Conservation (phyloP, 2,329 filamentous ascomycete species). For the Chaetomiaceae sp. region DNA sequence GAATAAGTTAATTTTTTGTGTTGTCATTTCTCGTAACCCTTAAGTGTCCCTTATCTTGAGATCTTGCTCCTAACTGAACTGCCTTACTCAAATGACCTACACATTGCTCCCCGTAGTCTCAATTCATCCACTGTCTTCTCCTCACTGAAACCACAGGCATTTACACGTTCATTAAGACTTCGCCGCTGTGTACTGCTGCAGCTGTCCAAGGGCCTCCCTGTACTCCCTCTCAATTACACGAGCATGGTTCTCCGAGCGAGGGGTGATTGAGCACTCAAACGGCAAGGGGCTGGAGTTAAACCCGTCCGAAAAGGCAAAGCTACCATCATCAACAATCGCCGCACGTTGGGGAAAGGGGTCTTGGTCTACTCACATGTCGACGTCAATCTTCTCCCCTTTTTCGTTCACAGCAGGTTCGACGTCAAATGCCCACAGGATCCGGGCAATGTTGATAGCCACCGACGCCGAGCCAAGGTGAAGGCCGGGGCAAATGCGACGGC, state of each 20-base stretch:
- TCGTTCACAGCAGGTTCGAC: constrained; percentile 31
- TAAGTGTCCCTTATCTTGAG: no score
- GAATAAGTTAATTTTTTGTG: no score
- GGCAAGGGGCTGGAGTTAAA: constrained; percentile 41
- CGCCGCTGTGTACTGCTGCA: constrained; percentile 18
- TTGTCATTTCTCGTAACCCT: no score
- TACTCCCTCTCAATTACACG: constrained; percentile 34
- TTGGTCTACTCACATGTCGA: constrained; percentile 36
- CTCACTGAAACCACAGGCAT: no score
- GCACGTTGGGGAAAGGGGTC: fast-evolving
- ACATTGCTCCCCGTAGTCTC: no score
- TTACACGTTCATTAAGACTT: background rate
- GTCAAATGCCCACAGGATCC: constrained; percentile 52
- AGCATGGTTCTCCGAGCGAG: constrained; percentile 32
- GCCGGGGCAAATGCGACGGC: constrained; percentile 38
- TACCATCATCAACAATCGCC: constrained; percentile 21
- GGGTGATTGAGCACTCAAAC: constrained; percentile 38
- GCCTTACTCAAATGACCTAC: no score
- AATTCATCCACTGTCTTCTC: no score
- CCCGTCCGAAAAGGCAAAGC: constrained; percentile 39
- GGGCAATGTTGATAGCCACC: constrained; percentile 42
- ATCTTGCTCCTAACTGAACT: no score
- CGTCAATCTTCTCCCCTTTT: constrained; percentile 32
- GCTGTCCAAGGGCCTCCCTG: constrained; percentile 23
- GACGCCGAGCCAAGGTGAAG: constrained; percentile 50